Base-by-base conservation (phyloP, 1,284 basidiomycete species). In the Wolfiporia cocos region DNA sequence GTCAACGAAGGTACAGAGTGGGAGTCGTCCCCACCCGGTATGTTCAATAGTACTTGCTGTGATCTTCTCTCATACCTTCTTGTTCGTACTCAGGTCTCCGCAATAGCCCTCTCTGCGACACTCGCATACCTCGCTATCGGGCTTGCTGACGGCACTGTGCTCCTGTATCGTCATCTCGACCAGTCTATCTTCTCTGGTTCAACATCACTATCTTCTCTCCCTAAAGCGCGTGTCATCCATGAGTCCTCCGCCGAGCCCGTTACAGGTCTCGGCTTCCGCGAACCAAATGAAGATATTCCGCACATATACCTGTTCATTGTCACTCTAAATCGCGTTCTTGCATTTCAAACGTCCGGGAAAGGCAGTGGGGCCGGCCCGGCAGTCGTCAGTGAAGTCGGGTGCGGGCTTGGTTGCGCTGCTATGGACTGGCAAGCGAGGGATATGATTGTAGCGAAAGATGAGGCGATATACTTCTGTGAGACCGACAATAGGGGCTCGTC, bases 121-220 rank as follows among this genome's bases (percentile, higher is more conserved):
- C 72, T 97, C 1, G 81, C 87, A 1, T 88, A 93, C 62, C 77
- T 99, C 15, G 87, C 93, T 4, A 76, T 97, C 31, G 95, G 92
- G 6, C 75, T 98, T 9, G 92, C 85, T 1, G 94, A 98, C 57
- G 95, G 95, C n/a, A 90, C 90, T 0, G 92, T 97, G 5, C 74
- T 97, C 4, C 72, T 97, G 15, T 93, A 93, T 58, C 82, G 91
- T 3, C 89, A 96, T 54, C 73, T 98, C 28, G 85, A 94, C 56
- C 91, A 95, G 58, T 91, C 90, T 0, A 71, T 94, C 18, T 76
- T 81, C 10, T 79, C 84, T 0, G 60, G 62, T 15, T 74, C 69
- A 0, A 67, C 66, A 4, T 78, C 83, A 1, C 71, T 90, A 11
- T 81, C 81, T 4, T 66, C 84, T 5, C 64, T 94, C 12, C 89